Evolutionary conservation across 352 stramenopile species (phyloP).

Genomic region (Pythium sukuiense): DNA sequence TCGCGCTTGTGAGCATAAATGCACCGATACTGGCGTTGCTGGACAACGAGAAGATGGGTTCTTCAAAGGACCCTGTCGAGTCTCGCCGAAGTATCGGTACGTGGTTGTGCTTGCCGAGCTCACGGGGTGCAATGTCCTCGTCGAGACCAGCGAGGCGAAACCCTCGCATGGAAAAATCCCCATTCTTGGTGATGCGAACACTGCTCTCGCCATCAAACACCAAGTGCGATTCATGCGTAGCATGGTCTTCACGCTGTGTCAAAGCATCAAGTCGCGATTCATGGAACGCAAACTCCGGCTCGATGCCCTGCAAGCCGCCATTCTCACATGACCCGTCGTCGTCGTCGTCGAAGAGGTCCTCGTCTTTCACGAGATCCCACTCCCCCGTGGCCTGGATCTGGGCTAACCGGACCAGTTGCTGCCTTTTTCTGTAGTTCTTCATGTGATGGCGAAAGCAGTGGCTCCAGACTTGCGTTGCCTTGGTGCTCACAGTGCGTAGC

Average conservation of each 20-base stretch:
- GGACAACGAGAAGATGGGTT: background rate
- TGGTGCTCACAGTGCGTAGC: slow-evolving; percentile 47
- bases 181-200: slow-evolving; percentile 25
- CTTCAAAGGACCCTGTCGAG: background rate
- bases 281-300: slow-evolving; percentile 42
- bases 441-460: slow-evolving; percentile 71
- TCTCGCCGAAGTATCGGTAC: background rate
- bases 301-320: slow-evolving; percentile 18
- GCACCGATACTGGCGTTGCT: slow-evolving; percentile 11
- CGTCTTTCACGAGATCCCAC: slow-evolving; percentile 25
- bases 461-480: slow-evolving; percentile 47
- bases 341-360: slow-evolving; percentile 19
- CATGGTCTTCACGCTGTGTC: slow-evolving; percentile 14
- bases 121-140: background rate
- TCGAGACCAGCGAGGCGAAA: background rate
- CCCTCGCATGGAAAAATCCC: slow-evolving; percentile 22
- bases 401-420: slow-evolving; percentile 14
- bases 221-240: slow-evolving; percentile 1
- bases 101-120: background rate
- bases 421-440: slow-evolving; percentile 42
- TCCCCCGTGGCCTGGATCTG: slow-evolving; percentile 12
- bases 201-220: slow-evolving; percentile 27
- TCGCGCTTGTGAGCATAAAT: slow-evolving; percentile 4
- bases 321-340: slow-evolving; percentile 15
- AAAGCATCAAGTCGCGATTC: slow-evolving; percentile 29